These are phyloP conservation scores for Boletus sp. DNA, from an alignment of 768 basidiomycete genomes.

Conservation along the genomic window DNA sequence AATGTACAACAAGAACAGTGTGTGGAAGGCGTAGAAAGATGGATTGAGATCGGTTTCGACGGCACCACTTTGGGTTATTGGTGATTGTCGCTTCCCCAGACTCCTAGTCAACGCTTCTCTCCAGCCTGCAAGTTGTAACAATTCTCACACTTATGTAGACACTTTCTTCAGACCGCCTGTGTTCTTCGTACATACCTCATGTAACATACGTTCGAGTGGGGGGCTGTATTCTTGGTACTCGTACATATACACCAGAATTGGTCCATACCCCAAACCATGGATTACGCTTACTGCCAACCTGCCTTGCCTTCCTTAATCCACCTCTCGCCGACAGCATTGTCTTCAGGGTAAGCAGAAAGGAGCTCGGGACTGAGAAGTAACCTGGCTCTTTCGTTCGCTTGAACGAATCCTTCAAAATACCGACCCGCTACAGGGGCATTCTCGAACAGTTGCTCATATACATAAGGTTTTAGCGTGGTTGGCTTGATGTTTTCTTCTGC, in stretches of 20 bases:
- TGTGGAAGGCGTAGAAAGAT: constrained; percentile 48
- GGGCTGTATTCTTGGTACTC: constrained; percentile 1
- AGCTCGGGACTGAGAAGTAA: constrained; percentile 44
- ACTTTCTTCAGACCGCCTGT: neutral
- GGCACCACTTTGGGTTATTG: constrained; percentile 57
- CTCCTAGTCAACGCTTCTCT: neutral
- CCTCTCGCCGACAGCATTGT: constrained; percentile 36
- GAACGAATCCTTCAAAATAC: constrained; percentile 37
- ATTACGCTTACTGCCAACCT: neutral
- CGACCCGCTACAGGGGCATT: constrained; percentile 29
- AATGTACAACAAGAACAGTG: constrained; percentile 20
- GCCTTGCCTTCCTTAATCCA: constrained; percentile 34
- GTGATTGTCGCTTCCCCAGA: constrained; percentile 38
- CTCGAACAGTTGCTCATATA: constrained; percentile 24
- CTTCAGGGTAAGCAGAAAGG: constrained; percentile 45
- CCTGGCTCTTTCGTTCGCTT: constrained; percentile 32
- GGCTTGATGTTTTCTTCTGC: constrained; percentile 37
- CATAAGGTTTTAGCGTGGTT: constrained; percentile 13
- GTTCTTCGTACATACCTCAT: neutral
- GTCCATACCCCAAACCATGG: neutral
- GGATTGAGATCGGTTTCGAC: constrained; percentile 69
- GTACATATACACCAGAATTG: constrained; percentile 1
- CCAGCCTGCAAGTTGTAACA: neutral
- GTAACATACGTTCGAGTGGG: neutral
- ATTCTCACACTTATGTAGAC: neutral